Evolutionary conservation across 495 filamentous ascomycete genomes (phyloP).

Genomic region (Apodospora peruviana): DNA sequence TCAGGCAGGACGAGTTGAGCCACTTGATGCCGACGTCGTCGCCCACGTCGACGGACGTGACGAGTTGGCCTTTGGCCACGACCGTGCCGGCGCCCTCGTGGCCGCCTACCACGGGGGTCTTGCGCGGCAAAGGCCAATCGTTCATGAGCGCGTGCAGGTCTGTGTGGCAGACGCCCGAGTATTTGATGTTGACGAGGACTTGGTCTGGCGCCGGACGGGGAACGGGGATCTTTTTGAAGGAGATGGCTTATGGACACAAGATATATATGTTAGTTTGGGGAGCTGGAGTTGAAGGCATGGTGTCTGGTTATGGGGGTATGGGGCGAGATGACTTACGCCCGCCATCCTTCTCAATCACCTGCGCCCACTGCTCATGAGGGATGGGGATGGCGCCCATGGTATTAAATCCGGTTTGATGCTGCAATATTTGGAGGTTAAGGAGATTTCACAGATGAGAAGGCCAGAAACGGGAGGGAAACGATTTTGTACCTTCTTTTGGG

Average conservation of each 20-base stretch:
- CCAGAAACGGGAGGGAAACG: too few relatives aligned
- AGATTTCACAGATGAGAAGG: too few relatives aligned
- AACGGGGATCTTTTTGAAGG: constrained; percentile 73
- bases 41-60: constrained; percentile 65
- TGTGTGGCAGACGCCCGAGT: constrained; percentile 87
- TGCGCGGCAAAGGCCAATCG: constrained; percentile 75
- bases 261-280: constrained; percentile 1
- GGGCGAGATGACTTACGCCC: constrained; percentile 36
- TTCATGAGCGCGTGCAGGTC: constrained; percentile 77
- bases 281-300: not conserved
- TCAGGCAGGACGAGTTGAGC: constrained; percentile 74
- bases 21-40: constrained; percentile 83
- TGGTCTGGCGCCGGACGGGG: constrained; percentile 71
- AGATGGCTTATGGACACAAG: constrained; percentile 37
- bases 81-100: constrained; percentile 86
- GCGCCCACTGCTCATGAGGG: constrained; percentile 74
- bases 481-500: too few relatives aligned
- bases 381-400: constrained; percentile 24
- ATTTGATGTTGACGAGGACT: constrained; percentile 81
- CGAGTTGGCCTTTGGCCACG: constrained; percentile 67
- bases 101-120: constrained; percentile 80
- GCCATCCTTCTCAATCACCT: constrained; percentile 70
- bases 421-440: too few relatives aligned
- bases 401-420: too few relatives aligned
- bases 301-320: not conserved